phyloP scores from a whole-genome alignment of 1,139 yeast genomes.

The Yamadazyma pseudoaaseri region DNA sequence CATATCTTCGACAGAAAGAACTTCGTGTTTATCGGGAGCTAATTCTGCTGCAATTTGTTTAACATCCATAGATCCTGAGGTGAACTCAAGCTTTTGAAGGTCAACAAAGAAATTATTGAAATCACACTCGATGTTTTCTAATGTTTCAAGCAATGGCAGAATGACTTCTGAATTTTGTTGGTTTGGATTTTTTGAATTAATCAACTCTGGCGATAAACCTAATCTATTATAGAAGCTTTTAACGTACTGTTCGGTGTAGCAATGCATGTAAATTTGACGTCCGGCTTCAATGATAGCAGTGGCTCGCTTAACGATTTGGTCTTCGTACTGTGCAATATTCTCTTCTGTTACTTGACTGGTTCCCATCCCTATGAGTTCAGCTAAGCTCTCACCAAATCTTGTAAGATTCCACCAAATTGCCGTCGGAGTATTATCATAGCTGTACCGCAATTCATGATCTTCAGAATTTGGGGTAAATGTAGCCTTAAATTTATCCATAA shows the following conservation, averaged over 20 bases:
- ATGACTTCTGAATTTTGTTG: conserved; percentile 46
- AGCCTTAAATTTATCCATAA: conserved; percentile 82
- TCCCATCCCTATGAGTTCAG: conserved; percentile 77
- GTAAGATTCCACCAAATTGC: conserved; percentile 94
- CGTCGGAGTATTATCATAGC: conserved; percentile 78
- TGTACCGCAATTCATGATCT: conserved; percentile 69
- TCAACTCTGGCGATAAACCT: conserved; percentile 51
- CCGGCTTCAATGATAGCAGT: conserved; percentile 61
- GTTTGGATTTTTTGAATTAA: conserved; percentile 36
- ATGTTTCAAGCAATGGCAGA: conserved; percentile 60
- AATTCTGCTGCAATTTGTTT: conserved; percentile 11
- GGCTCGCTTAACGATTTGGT: conserved; percentile 57
- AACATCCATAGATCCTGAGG: conserved; percentile 11
- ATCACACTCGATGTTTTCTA: conserved; percentile 66
- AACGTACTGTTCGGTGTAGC: conserved; percentile 60
- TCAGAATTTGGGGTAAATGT: conserved; percentile 87
- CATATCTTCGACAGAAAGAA: conserved; percentile 32
- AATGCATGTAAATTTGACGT: conserved; percentile 63
- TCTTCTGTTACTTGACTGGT: conserved; percentile 41
- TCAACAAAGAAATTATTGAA: conserved; percentile 74
- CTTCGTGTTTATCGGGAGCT: conserved; percentile 18
- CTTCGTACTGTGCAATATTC: conserved; percentile 45
- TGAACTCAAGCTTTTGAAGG: conserved; percentile 46
- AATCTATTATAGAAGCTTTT: conserved; percentile 63
- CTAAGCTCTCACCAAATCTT: conserved; percentile 79